phyloP scores from a whole-genome alignment of 805 yeast species.

The Yarrowia sp. region DNA sequence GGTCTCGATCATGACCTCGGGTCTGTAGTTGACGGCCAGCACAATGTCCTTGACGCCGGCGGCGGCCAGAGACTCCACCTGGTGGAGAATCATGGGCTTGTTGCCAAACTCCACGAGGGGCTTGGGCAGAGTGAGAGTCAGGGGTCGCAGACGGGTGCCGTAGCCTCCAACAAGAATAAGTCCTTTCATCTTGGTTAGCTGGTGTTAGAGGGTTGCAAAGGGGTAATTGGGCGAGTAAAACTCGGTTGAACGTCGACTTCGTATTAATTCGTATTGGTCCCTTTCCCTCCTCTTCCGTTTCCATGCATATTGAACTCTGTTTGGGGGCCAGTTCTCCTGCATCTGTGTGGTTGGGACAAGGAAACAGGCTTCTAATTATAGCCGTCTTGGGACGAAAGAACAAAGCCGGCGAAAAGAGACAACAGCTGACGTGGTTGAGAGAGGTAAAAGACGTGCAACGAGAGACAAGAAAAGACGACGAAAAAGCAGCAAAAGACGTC shows the following conservation, averaged over 20 bases:
- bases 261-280: neutral
- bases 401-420: neutral
- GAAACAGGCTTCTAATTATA: constrained; percentile 26
- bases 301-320: constrained; percentile 15
- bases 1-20: constrained; percentile 98
- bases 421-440: constrained; percentile 19
- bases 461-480: no score
- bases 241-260: neutral
- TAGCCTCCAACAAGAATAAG: constrained; percentile 98
- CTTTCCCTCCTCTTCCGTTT: neutral
- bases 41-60: constrained; percentile 99
- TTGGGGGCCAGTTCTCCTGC: neutral
- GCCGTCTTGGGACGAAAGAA: constrained; percentile 21
- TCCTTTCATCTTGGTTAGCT: constrained; percentile 72
- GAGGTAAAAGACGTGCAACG: neutral
- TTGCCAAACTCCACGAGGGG: constrained; percentile 98
- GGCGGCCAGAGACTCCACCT: constrained; percentile 94
- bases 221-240: no score
- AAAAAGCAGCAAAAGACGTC: no score
- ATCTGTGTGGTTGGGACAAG: constrained; percentile 4
- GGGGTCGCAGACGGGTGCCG: constrained; percentile 99
- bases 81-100: constrained; percentile 99
- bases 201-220: neutral
- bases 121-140: constrained; percentile 92
- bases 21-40: constrained; percentile 98